Evolutionary conservation across 345 rosid species (phyloP), one percentile per base, ranked within the genome.

Genomic region (Crucihimalaya himalaica): DNA sequence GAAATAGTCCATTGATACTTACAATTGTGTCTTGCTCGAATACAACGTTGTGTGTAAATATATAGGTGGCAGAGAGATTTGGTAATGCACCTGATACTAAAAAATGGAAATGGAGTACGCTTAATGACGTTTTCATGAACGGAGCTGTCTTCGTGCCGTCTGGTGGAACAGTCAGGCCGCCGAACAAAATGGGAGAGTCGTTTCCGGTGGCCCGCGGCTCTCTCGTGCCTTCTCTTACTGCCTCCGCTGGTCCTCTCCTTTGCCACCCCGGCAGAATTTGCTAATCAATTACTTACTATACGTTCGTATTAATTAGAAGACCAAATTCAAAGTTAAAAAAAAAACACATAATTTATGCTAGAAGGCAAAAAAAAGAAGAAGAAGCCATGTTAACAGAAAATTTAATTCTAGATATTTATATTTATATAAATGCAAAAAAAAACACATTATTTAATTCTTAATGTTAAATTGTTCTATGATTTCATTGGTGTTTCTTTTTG

Each of bases 131-230:
- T 20, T 84, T 90, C 71, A 27, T 40, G 65, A 88, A 93, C 52
- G 98, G 98, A 10, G 97, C 98, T 13, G 79, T 75, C 81, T 93
- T 93, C 63, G 80, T 80, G 59, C 87, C 83, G 45, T 86, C 97
- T 0, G 96, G 93, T 16, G 93, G 90, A 62, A 78, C 83, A 20
- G 79, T 70, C 53, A 65, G 78, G 16, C 89, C 93, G 21, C 14
- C 29, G 57, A 90, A 90, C 54, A 75, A 77, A 4, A 39, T 52
- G 6, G 73, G 80, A 40, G 89, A 92, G 35, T 65, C 79, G 8
- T 84, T 88, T 63, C 61, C 53, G 29, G 93, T 84, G 45, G 80
- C 84, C 14, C 76, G 82, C 1, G 91, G 95, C 34, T 60, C 86
- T 19, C 58, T 57, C 54, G 85, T 75, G 66, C 92, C 94, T 55